Conservation (phyloP, 768 basidiomycete genomes). For the Harrya chromipes region DNA sequence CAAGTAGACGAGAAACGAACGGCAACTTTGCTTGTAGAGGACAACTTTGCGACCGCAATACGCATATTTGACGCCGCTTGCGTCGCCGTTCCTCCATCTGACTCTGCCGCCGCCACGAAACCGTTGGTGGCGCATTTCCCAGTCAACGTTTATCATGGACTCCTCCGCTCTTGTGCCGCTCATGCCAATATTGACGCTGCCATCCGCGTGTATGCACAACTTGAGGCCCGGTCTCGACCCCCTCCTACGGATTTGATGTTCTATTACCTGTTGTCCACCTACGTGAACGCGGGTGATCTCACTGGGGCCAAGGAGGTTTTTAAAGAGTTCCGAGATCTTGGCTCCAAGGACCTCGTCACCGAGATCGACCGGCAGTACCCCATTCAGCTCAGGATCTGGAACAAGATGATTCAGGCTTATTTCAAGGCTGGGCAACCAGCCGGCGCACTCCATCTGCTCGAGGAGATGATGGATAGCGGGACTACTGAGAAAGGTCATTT, state of each 20-base stretch:
- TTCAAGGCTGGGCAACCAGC: slow-evolving; percentile 62
- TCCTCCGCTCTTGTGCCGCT: slow-evolving; percentile 61
- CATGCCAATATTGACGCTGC: slow-evolving; percentile 59
- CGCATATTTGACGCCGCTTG: slow-evolving; percentile 65
- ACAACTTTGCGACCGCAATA: slow-evolving; percentile 69
- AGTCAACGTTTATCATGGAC: slow-evolving; percentile 41
- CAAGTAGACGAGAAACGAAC: slow-evolving; percentile 35
- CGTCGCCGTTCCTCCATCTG: slow-evolving; percentile 26
- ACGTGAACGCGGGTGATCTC: slow-evolving; percentile 50
- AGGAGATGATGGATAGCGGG: slow-evolving; percentile 61
- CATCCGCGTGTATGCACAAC: slow-evolving; percentile 59
- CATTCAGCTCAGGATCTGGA: slow-evolving; percentile 56
- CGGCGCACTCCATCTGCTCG: slow-evolving; percentile 62
- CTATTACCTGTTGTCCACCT: slow-evolving; percentile 55
- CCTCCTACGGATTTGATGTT: slow-evolving; percentile 41
- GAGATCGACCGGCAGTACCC: slow-evolving; percentile 20
- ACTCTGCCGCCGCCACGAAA: slow-evolving; percentile 5
- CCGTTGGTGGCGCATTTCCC: slow-evolving; percentile 28
- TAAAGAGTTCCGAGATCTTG: slow-evolving; percentile 49
- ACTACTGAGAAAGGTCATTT: slow-evolving; percentile 15
- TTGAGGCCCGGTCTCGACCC: slow-evolving; percentile 42
- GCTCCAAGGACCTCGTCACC: slow-evolving; percentile 30
- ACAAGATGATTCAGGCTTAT: slow-evolving; percentile 73
- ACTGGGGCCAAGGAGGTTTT: slow-evolving; percentile 59
- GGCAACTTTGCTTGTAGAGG: slow-evolving; percentile 51